phyloP scores from a whole-genome alignment of 2,329 filamentous ascomycete genomes.

The Kalmusia sp. region DNA sequence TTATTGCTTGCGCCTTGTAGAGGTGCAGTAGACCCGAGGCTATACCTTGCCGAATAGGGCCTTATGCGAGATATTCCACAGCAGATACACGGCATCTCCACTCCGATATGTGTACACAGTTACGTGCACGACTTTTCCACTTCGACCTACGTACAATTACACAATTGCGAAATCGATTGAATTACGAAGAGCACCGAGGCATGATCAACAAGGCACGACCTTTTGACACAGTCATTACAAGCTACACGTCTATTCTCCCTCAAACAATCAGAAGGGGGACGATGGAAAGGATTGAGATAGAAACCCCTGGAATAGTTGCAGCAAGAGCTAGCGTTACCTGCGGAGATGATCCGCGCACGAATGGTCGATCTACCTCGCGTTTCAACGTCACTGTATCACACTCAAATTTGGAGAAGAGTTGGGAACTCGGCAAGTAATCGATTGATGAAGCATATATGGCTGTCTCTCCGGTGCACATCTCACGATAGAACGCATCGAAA shows the following conservation, averaged over 20 bases:
- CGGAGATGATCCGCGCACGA: not conserved
- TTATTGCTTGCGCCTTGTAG: conserved; percentile 34
- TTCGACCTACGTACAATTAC: not conserved
- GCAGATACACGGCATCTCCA: not conserved
- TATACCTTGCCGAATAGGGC: conserved; percentile 9
- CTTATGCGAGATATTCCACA: not conserved
- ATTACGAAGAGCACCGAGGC: too few relatives aligned
- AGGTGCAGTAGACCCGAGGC: conserved; percentile 26
- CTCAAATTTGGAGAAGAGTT: not conserved
- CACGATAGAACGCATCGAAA: too few relatives aligned
- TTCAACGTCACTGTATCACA: not conserved
- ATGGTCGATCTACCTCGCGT: not conserved
- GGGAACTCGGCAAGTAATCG: not conserved
- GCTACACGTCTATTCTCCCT: not conserved
- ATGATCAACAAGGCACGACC: too few relatives aligned
- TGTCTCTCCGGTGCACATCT: not conserved
- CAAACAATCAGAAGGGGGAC: too few relatives aligned
- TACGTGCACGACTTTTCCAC: too few relatives aligned
- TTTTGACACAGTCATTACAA: too few relatives aligned
- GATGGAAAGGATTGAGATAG: too few relatives aligned
- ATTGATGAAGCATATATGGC: not conserved
- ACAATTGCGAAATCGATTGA: not conserved
- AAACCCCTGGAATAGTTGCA: not conserved
- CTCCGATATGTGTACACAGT: not conserved
- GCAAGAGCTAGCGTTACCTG: not conserved